A percentile compares a stretch with the other conserved stretches of the same genome.
Conservation (phyloP, 2,329 filamentous ascomycete species). For the Exophiala oligosperma region DNA sequence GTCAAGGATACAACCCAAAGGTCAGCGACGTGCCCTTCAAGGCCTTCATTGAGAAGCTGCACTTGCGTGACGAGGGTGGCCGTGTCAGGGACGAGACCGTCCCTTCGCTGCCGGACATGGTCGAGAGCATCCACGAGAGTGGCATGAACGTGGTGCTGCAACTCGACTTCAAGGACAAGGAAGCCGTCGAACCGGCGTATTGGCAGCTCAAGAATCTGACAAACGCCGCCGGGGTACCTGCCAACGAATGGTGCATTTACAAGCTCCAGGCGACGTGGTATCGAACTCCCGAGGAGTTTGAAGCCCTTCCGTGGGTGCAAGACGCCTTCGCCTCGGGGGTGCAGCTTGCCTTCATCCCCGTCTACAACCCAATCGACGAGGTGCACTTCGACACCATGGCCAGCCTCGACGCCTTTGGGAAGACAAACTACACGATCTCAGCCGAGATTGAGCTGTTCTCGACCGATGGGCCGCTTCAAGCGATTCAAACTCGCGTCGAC, state of each 20-base stretch:
- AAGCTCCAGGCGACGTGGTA: conserved; percentile 3
- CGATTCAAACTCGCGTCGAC: background rate
- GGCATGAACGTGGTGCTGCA: conserved; percentile 1
- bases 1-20: background rate
- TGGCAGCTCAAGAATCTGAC: conserved; percentile 4
- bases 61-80: conserved; percentile 1
- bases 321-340: background rate
- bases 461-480: background rate
- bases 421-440: conserved; percentile 3
- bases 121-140: conserved; percentile 1
- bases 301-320: background rate
- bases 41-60: background rate
- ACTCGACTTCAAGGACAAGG: conserved; percentile 6
- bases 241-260: conserved; percentile 5
- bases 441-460: conserved; percentile 1
- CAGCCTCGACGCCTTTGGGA: background rate
- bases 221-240: conserved; percentile 2
- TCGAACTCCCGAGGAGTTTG: conserved; percentile 2
- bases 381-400: background rate
- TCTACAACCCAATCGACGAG: conserved; percentile 1
- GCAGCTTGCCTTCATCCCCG: conserved; percentile 1
- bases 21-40: background rate
- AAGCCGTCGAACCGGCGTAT: background rate
- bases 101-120: background rate
- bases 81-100: background rate